Evolutionary conservation across 805 yeast genomes (phyloP), one percentile per base, ranked within the genome.

Genomic region (Diddensiella transvaalensis): DNA sequence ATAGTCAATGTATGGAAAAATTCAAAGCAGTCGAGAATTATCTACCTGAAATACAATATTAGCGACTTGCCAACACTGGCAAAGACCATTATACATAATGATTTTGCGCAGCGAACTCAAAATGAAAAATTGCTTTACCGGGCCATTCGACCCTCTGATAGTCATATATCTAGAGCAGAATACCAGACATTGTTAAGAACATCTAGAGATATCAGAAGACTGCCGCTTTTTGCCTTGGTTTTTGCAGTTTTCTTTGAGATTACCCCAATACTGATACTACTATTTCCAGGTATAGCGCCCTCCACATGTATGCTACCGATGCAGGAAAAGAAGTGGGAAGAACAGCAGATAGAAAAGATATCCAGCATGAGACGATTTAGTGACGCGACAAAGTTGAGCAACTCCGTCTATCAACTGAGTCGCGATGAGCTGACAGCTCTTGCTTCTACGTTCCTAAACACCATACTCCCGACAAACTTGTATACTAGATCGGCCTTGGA

Each of bases 271-370:
- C 51, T 82, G 4, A 74, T 83, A 50, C 73, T 70, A 47, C 50
- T 68, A 1, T 64, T 80, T 42, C 88, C 89, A 0, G 71, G 71
- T 36, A 56, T 82, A 11, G 72, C 83, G 2, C 89, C 87, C 0
- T 74, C 74, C 51, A 82, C 86, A 0, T 82, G 87, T 15, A 35
- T 62, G 67, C 76, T 4, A 61, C 80, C 18, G 6, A 10, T 18
- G 8, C 38, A 35, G 15, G 38, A 35, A 17, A 13, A 17, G 21
- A 35, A 35, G 38, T 8, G 15, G 15, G 17, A n/a, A 17, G 21
- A 17, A 13, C 8, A 35, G 17, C 6, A 10, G 21, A 35, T 10
- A 10, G 37, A 3, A 18, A 10, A 19, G 18, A 35, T 35, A 6
- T 8, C 8, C 15, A 18, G 8, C 8, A 10, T 35, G 8, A 35